Percentiles rank a stretch among this genome's conserved stretches.
phyloP scores from a whole-genome alignment of 2,329 filamentous ascomycete species.

The Hypoxylon sp. region DNA sequence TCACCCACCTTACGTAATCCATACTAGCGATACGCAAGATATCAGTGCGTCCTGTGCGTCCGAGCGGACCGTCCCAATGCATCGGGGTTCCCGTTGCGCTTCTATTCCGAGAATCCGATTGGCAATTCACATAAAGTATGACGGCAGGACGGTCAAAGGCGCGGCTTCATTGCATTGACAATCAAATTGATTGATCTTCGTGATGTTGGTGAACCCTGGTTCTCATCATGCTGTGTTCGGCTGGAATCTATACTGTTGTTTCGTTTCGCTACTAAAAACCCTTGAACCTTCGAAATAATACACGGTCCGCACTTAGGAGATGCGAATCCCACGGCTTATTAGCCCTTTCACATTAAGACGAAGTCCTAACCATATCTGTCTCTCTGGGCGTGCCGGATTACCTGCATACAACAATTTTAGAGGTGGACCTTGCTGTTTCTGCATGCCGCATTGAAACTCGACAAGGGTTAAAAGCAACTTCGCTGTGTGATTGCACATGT shows the following conservation, averaged over 20 bases:
- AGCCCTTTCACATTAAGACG: constrained; percentile 14
- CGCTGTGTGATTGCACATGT: constrained; percentile 33
- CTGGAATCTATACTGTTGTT: constrained; percentile 1
- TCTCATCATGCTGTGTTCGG: constrained; percentile 14
- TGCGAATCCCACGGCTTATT: not conserved
- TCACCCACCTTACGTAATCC: too few relatives aligned
- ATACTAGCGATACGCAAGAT: too few relatives aligned
- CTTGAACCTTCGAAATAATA: not conserved
- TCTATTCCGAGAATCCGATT: constrained; percentile 13
- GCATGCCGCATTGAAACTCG: constrained; percentile 33
- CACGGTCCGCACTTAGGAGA: too few relatives aligned
- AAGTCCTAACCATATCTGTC: constrained; percentile 19
- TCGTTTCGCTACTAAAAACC: constrained; percentile 4
- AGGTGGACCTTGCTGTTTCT: constrained; percentile 26
- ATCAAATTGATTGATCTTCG: constrained; percentile 29
- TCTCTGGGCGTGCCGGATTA: constrained; percentile 26
- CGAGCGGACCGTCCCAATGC: constrained; percentile 35
- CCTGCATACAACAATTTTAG: constrained; percentile 27
- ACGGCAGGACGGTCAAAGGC: too few relatives aligned
- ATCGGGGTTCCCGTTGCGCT: constrained; percentile 11
- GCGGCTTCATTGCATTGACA: constrained; percentile 22
- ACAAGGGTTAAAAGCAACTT: constrained; percentile 31
- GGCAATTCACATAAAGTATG: constrained; percentile 1
- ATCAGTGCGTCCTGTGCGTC: not conserved
- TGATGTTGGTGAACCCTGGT: not conserved